These are phyloP conservation scores for Lagenidium giganteum DNA, from an alignment of 352 stramenopile genomes.

Conservation along the genomic window DNA sequence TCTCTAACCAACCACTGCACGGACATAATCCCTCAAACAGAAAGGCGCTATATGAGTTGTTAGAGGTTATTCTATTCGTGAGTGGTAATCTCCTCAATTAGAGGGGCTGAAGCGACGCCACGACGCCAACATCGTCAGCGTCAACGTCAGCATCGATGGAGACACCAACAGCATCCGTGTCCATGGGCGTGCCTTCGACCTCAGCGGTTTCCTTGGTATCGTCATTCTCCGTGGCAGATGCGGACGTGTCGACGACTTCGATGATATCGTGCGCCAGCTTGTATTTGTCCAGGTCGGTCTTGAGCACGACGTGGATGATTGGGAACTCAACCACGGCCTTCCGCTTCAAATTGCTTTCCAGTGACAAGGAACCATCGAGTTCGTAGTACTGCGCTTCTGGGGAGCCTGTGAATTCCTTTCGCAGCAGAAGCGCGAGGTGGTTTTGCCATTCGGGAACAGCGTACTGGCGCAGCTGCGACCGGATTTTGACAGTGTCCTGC, in stretches of 20 bases:
- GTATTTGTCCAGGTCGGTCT: constrained; percentile 43
- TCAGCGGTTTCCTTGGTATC: neutral
- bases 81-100: too few relatives aligned
- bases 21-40: too few relatives aligned
- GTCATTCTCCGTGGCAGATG: too few relatives aligned
- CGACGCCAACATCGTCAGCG: neutral
- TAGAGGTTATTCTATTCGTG: too few relatives aligned
- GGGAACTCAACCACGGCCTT: constrained; percentile 81
- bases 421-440: constrained; percentile 53
- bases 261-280: constrained; percentile 61
- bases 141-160: neutral
- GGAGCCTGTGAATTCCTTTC: constrained; percentile 73
- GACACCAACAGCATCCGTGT: too few relatives aligned
- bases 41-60: too few relatives aligned
- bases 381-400: constrained; percentile 70
- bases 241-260: constrained; percentile 29
- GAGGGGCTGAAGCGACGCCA: too few relatives aligned
- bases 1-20: too few relatives aligned
- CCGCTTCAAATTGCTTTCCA: constrained; percentile 73
- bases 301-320: constrained; percentile 52
- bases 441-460: constrained; percentile 44
- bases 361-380: constrained; percentile 46
- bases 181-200: too few relatives aligned
- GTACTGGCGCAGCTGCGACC: constrained; percentile 71
- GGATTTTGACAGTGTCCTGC: constrained; percentile 65